Evolutionary conservation across 306 rosid genomes (phyloP), one percentile per base, ranked within the genome.

Genomic region (Argentina anserina): DNA sequence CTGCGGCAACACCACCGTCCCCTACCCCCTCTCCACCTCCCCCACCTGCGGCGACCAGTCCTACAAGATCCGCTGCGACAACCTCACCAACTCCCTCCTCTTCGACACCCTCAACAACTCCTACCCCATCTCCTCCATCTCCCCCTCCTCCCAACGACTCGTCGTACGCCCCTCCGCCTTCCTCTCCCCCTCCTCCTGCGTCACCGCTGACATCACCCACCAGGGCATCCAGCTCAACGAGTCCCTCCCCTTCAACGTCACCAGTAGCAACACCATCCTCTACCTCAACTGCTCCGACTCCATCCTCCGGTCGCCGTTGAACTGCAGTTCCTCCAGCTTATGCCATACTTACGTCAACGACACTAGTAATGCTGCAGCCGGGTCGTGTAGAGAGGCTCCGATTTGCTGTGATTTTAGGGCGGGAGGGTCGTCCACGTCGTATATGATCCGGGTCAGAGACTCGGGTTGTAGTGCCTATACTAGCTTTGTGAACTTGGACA

Each of bases 381-480:
- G 69, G 20, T 39, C 79, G 0, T 90, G 93, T 53, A 23, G 70
- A 37, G 20, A 11, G 5, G 68, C 84, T 0, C 85, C 85, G 1
- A 58, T 84, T 5, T 92, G 98, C 59, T 92, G 98, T 21, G 81
- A 94, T 2, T 88, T 81, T 56, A 31, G 82, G 33, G 89, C 94
- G 29, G 96, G 90, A 2, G 97, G 97, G 47, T 92, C 97, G 14
- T 83, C 94, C 12, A 92, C 82, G 36, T 82, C 94, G 6, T 85
- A 92, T 60, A 81, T 56, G 90, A 82, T 92, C 7, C 85, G 86
- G 49, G 94, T 92, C 14, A 75, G 85, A 55, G 81, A 84, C 2
- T 74, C 81, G 2, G 96, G 97, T 1, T 92, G 97, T 10, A 85
- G 86, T 5, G 97, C 97, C 3, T 92, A 90, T 75, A 84, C 92